Evolutionary conservation across 108 stramenopile genomes (phyloP).

Genomic region (Cyclotella distinguenda): DNA sequence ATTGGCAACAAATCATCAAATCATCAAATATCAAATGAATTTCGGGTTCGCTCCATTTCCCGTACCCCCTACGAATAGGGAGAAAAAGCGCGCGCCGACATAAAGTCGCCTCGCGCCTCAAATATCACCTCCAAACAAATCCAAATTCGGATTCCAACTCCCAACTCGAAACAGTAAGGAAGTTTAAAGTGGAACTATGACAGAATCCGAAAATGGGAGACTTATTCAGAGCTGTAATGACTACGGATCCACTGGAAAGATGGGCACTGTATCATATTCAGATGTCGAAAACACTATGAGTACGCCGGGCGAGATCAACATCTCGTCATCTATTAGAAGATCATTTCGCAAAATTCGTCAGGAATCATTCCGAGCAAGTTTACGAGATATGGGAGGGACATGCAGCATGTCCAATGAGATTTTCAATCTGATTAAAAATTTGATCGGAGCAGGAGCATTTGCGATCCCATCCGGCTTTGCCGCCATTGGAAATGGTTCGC

Average conservation of each 20-base stretch:
- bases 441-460: slow-evolving; percentile 85
- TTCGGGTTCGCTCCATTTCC: too few species aligned
- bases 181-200: neutral
- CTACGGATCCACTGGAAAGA: slow-evolving; percentile 1
- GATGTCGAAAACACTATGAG: slow-evolving; percentile 1
- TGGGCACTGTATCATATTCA: neutral
- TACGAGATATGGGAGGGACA: slow-evolving; percentile 33
- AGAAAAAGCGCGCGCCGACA: too few species aligned
- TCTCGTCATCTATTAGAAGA: neutral
- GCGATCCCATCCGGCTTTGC: slow-evolving; percentile 69
- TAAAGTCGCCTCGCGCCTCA: too few species aligned
- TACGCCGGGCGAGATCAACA: neutral
- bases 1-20: too few species aligned
- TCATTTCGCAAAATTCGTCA: slow-evolving; percentile 5
- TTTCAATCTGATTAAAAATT: slow-evolving; percentile 83
- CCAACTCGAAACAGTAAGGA: neutral
- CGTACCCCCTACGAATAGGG: too few species aligned
- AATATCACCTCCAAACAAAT: too few species aligned
- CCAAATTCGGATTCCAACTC: too few species aligned
- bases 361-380: slow-evolving; percentile 1
- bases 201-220: neutral
- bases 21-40: too few species aligned
- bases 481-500: slow-evolving; percentile 44
- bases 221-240: neutral
- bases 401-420: slow-evolving; percentile 53